Conservation (phyloP, 2,329 filamentous ascomycete species). For the Scedosporium boydii region DNA sequence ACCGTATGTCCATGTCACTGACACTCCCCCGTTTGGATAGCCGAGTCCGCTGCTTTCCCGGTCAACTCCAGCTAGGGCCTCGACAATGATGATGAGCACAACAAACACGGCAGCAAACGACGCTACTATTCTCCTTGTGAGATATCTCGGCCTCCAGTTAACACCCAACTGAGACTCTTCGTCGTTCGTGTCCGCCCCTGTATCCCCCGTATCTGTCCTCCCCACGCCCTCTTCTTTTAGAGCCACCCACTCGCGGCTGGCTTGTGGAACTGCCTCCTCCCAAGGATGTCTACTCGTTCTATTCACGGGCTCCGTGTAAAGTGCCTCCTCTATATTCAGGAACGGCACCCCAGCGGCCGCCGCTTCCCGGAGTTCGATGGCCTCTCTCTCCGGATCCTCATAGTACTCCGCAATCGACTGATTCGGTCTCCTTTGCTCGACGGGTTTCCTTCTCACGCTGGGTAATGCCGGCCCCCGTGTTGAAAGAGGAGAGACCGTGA, state of each 20-base stretch:
- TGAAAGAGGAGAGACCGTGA: background rate
- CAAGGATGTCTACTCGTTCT: background rate
- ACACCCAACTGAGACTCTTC: conserved; percentile 6
- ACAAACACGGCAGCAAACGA: conserved; percentile 14
- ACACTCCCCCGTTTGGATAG: conserved; percentile 10
- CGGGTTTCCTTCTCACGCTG: background rate
- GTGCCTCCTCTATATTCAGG: background rate
- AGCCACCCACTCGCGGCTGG: background rate
- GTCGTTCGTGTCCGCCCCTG: background rate
- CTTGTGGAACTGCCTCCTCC: background rate
- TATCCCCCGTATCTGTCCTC: background rate
- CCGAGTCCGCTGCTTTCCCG: conserved; percentile 5
- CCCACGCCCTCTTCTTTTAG: background rate
- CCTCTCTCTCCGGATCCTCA: background rate
- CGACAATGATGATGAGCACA: conserved; percentile 14
- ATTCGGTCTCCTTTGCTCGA: background rate
- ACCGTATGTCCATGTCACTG: conserved; percentile 18
- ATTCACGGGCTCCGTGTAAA: background rate
- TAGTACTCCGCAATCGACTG: background rate
- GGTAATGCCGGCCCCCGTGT: background rate
- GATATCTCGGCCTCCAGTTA: conserved; percentile 18
- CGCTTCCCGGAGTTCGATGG: background rate
- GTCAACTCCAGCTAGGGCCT: conserved; percentile 15
- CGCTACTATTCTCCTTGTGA: conserved; percentile 13
- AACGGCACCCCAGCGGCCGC: conserved; percentile 6